These are phyloP conservation scores for Cardamine resedifolia DNA, from an alignment of 345 rosid species.

Conservation along the genomic window DNA sequence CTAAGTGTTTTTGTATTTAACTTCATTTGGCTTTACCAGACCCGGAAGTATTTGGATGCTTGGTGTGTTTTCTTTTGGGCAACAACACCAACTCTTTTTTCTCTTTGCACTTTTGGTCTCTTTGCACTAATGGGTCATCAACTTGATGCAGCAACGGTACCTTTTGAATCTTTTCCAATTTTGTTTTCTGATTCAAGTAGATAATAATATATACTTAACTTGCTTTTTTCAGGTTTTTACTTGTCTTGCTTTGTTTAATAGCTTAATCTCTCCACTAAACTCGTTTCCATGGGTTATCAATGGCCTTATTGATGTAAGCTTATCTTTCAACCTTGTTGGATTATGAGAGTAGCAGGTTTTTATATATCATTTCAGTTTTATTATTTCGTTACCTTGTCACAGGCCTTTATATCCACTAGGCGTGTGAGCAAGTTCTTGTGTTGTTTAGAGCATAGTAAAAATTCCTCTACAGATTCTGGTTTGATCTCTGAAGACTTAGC, in stretches of 20 bases:
- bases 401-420: slow-evolving; percentile 88
- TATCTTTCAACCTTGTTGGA: slow-evolving; percentile 15
- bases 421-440: slow-evolving; percentile 77
- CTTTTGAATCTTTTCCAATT: background rate
- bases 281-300: slow-evolving; percentile 98
- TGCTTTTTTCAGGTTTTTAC: slow-evolving; percentile 74
- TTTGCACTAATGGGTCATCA: slow-evolving; percentile 84
- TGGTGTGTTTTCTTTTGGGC: slow-evolving; percentile 99
- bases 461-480: slow-evolving; percentile 38
- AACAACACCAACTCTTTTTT: slow-evolving; percentile 91
- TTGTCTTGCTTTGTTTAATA: slow-evolving; percentile 87
- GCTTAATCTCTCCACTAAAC: slow-evolving; percentile 86
- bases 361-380: slow-evolving; percentile 7
- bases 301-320: slow-evolving; percentile 91
- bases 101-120: slow-evolving; percentile 83
- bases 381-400: slow-evolving; percentile 21
- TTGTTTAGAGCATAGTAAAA: slow-evolving; percentile 51
- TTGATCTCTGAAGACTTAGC: slow-evolving; percentile 46
- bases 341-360: background rate
- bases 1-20: slow-evolving; percentile 2
- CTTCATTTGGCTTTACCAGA: slow-evolving; percentile 45
- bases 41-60: slow-evolving; percentile 92
- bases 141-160: slow-evolving; percentile 93
- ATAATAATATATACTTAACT: background rate
- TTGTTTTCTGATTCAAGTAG: background rate